These are phyloP conservation scores for Russula lepida DNA, from an alignment of 768 basidiomycete species.

Conservation along the genomic window DNA sequence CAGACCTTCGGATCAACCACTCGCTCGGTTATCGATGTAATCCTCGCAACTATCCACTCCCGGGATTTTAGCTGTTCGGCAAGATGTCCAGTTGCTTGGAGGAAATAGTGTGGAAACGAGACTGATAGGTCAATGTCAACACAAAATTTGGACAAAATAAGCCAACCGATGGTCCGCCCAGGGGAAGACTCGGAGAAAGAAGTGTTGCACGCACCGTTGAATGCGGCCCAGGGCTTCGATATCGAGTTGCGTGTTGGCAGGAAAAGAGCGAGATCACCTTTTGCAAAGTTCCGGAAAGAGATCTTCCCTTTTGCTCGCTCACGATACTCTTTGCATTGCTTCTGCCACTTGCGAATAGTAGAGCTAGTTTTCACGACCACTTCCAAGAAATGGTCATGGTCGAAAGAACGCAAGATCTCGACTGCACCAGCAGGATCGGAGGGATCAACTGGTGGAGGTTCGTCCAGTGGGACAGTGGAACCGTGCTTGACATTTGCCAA, in stretches of 20 bases:
- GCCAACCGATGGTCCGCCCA: background rate
- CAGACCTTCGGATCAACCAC: constrained; percentile 73
- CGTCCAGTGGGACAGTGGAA: constrained; percentile 42
- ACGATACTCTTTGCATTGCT: constrained; percentile 91
- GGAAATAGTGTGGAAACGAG: constrained; percentile 95
- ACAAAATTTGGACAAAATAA: background rate
- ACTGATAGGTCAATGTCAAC: constrained; percentile 44
- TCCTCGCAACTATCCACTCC: constrained; percentile 93
- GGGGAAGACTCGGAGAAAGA: too few species aligned
- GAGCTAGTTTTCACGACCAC: constrained; percentile 73
- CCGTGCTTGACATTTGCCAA: constrained; percentile 40
- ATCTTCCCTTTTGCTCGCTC: constrained; percentile 96
- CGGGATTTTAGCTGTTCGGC: constrained; percentile 84
- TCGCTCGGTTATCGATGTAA: constrained; percentile 79
- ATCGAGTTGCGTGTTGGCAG: constrained; percentile 91
- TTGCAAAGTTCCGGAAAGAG: constrained; percentile 89
- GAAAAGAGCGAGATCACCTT: constrained; percentile 93
- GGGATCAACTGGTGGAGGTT: constrained; percentile 71
- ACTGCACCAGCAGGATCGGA: constrained; percentile 64
- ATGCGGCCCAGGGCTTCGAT: constrained; percentile 95
- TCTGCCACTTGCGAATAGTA: constrained; percentile 93
- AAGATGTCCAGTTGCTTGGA: constrained; percentile 77
- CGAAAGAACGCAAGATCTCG: constrained; percentile 63
- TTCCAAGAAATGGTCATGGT: constrained; percentile 81
- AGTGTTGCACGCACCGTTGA: constrained; percentile 62